Percentiles rank a stretch among this genome's conserved stretches.
These are phyloP conservation scores for Quercus variabilis DNA, from an alignment of 306 rosid genomes.

Conservation along the genomic window DNA sequence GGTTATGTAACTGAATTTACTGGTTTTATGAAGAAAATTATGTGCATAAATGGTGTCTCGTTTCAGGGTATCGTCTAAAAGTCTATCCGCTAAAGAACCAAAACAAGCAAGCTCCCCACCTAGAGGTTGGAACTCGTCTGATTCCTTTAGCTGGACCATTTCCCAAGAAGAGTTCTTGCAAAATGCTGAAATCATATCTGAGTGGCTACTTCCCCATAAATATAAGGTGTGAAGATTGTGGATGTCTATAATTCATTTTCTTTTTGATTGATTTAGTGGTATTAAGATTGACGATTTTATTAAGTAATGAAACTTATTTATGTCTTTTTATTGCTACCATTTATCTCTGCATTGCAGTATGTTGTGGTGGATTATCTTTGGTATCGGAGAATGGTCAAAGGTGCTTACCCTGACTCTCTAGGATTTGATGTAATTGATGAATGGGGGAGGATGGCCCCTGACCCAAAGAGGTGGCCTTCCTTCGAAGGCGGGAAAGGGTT, in stretches of 20 bases:
- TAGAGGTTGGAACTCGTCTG: slow-evolving; percentile 97
- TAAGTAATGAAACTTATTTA: no score
- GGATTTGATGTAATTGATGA: slow-evolving; percentile 88
- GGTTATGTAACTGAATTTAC: neutral
- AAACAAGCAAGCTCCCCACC: slow-evolving; percentile 69
- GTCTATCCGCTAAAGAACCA: slow-evolving; percentile 8
- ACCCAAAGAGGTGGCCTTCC: slow-evolving; percentile 93
- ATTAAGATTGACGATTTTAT: neutral
- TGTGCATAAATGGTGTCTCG: neutral
- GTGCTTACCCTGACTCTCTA: slow-evolving; percentile 71
- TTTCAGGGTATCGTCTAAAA: slow-evolving; percentile 58
- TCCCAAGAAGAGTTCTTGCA: slow-evolving; percentile 72
- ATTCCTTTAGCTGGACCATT: slow-evolving; percentile 81
- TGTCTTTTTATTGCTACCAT: neutral
- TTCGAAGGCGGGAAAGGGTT: slow-evolving; percentile 74
- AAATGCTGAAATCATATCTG: slow-evolving; percentile 56
- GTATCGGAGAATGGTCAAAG: slow-evolving; percentile 77
- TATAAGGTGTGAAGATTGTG: slow-evolving; percentile 56
- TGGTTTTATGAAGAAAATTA: slow-evolving; percentile 1
- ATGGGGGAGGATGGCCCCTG: slow-evolving; percentile 94
- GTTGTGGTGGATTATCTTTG: slow-evolving; percentile 95
- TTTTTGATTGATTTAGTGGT: neutral
- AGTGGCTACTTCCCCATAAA: slow-evolving; percentile 53
- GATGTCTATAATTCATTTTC: neutral
- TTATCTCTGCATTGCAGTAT: slow-evolving; percentile 50